Evolutionary conservation across 192 early-diverging fungal genomes (phyloP), one percentile per base, ranked within the genome.

Genomic region (Podila epicladia): DNA sequence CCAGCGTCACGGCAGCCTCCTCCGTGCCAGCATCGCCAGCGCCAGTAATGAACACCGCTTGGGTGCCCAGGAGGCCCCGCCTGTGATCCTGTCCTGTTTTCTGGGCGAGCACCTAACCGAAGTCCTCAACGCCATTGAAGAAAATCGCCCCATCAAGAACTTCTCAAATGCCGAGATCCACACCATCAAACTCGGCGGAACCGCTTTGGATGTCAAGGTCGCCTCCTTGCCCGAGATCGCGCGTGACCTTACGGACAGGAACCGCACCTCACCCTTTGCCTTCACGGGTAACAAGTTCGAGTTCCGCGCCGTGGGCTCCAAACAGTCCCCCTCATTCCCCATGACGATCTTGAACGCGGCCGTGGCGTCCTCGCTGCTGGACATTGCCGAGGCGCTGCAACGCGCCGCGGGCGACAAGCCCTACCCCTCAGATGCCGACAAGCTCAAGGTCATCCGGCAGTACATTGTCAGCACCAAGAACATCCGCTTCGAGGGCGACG

Each of bases 281-380:
- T 99, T 99, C 82, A 99, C 97, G 58, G 97, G 97, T 51, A 99
- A 99, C 93, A 99, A 99, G 91, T 99, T 99, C 77, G 97, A 99
- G 89, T 98, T 97, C 96, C 94, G 96, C 79, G 96, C 97, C 49
- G 96, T 97, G 22, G 97, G 97, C 58, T 96, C 97, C 68, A 97
- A 97, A 87, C 96, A 97, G 86, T 96, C 95, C 35, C 94, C 95
- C 22, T 97, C 97, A 38, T 97, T 97, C 92, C 96, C 97, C 19
- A 90, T 96, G 53, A 94, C 95, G 0, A 80, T 99, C 64, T 85
- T 97, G 60, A 99, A 97, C 88, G 87, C 94, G 73, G 93, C 95
- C 60, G 96, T 97, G 32, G 92, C 96, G 12, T 87, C 90, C 12
- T 93, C 96, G 20, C 65, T 99, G 61, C 82, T 69, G 67, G 89